Conservation (phyloP, 108 stramenopile genomes). For the Skeletonema potamos region DNA sequence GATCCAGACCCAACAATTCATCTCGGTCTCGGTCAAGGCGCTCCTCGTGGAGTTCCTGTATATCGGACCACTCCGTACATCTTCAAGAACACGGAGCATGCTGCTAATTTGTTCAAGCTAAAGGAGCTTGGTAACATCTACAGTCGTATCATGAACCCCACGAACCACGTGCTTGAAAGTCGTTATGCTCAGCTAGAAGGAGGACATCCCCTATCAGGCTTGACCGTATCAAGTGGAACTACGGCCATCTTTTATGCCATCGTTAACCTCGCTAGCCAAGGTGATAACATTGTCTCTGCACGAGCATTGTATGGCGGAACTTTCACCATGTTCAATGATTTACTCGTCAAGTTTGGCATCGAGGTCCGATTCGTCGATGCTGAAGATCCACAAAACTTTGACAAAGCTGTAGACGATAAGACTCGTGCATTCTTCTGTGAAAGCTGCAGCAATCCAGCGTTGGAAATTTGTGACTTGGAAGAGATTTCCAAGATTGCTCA, state of each 20-base stretch:
- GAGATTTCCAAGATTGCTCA: constrained; percentile 64
- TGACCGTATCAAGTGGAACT: constrained; percentile 68
- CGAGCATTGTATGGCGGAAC: constrained; percentile 73
- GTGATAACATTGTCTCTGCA: constrained; percentile 86
- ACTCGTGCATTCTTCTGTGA: constrained; percentile 86
- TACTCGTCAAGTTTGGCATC: constrained; percentile 79
- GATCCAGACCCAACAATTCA: constrained; percentile 48
- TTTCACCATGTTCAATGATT: constrained; percentile 76
- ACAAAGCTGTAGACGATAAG: constrained; percentile 69
- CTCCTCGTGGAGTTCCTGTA: constrained; percentile 75
- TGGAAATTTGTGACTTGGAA: constrained; percentile 71
- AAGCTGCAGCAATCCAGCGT: constrained; percentile 65
- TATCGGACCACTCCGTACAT: constrained; percentile 75
- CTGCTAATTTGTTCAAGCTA: constrained; percentile 81
- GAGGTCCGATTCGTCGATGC: constrained; percentile 74
- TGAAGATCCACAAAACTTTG: constrained; percentile 55
- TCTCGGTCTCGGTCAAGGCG: constrained; percentile 55
- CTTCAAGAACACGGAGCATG: constrained; percentile 81
- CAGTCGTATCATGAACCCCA: constrained; percentile 31
- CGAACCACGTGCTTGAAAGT: constrained; percentile 55
- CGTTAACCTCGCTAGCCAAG: constrained; percentile 66
- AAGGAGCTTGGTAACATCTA: constrained; percentile 91
- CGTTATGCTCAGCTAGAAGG: constrained; percentile 76
- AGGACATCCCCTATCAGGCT: constrained; percentile 42
- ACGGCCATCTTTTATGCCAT: constrained; percentile 78